These are phyloP conservation scores for Diplotaxis tenuifolia DNA, from an alignment of 345 rosid genomes.

Conservation along the genomic window DNA sequence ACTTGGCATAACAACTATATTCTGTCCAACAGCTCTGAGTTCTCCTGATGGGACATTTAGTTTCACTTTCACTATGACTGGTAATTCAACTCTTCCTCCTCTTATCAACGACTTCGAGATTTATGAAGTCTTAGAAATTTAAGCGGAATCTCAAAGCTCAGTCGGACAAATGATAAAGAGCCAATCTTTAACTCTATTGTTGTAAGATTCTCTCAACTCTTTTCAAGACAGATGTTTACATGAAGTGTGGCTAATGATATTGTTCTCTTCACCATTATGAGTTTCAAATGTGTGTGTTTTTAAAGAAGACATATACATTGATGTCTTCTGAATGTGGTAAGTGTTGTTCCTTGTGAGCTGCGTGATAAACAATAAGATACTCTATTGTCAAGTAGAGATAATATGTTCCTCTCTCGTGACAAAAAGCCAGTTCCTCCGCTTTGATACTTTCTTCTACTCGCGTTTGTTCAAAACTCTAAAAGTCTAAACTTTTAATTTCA, in stretches of 20 bases:
- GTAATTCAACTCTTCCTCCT: no score
- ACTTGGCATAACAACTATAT: constrained; percentile 15
- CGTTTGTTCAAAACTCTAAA: no score
- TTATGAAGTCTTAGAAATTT: constrained; percentile 23
- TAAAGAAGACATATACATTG: neutral
- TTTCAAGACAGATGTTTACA: neutral
- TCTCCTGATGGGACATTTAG: neutral
- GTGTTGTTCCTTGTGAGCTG: neutral
- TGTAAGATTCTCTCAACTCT: no score
- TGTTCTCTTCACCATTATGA: neutral
- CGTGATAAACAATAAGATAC: neutral
- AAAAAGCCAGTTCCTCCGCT: no score
- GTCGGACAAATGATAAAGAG: no score
- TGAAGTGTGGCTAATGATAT: neutral
- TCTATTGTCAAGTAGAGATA: neutral
- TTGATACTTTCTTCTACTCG: no score
- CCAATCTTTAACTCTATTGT: no score
- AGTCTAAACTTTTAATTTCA: no score
- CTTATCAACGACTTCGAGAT: constrained; percentile 38
- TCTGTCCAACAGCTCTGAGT: neutral
- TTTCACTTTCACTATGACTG: constrained; percentile 10
- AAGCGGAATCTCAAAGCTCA: neutral
- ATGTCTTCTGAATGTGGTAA: neutral
- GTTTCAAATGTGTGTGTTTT: neutral
- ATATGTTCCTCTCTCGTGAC: no score